These are phyloP conservation scores for Suillus americanus DNA, from an alignment of 768 basidiomycete species.

Conservation along the genomic window DNA sequence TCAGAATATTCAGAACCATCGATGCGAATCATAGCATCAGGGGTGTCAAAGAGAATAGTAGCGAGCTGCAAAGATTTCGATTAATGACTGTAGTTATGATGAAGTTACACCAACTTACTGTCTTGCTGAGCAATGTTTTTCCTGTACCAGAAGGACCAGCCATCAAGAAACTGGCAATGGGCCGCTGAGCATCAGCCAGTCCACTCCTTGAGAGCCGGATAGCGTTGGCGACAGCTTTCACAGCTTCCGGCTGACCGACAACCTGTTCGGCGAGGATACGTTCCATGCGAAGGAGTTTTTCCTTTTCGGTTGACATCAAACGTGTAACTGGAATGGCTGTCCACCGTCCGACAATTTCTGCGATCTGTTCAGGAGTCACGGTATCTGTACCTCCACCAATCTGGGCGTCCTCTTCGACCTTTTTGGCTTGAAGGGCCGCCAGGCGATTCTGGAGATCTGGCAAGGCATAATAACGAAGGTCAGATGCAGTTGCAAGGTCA, in stretches of 20 bases:
- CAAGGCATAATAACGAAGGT: slow-evolving; percentile 88
- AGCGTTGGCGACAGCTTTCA: slow-evolving; percentile 91
- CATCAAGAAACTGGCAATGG: slow-evolving; percentile 92
- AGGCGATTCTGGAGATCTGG: slow-evolving; percentile 81
- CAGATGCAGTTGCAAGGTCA: slow-evolving; percentile 77
- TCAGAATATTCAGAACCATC: slow-evolving; percentile 95
- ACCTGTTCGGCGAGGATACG: slow-evolving; percentile 74
- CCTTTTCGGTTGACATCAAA: slow-evolving; percentile 85
- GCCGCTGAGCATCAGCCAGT: slow-evolving; percentile 83
- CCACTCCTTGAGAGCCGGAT: slow-evolving; percentile 91
- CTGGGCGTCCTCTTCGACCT: slow-evolving; percentile 63
- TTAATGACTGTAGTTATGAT: not conserved
- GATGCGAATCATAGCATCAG: slow-evolving; percentile 88
- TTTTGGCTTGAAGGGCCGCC: slow-evolving; percentile 70
- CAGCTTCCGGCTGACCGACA: slow-evolving; percentile 88
- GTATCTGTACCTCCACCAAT: slow-evolving; percentile 56
- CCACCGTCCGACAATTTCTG: slow-evolving; percentile 93
- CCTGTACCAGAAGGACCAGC: slow-evolving; percentile 90
- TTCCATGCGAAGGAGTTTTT: slow-evolving; percentile 87
- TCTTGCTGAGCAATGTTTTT: slow-evolving; percentile 89
- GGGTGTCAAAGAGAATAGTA: slow-evolving; percentile 83
- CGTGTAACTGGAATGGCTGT: slow-evolving; percentile 89
- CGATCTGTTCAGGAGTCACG: slow-evolving; percentile 88
- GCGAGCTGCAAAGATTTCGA: slow-evolving; percentile 62
- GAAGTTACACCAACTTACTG: slow-evolving; percentile 46